phyloP scores from a whole-genome alignment of 345 rosid genomes.

The Aurinia saxatilis region DNA sequence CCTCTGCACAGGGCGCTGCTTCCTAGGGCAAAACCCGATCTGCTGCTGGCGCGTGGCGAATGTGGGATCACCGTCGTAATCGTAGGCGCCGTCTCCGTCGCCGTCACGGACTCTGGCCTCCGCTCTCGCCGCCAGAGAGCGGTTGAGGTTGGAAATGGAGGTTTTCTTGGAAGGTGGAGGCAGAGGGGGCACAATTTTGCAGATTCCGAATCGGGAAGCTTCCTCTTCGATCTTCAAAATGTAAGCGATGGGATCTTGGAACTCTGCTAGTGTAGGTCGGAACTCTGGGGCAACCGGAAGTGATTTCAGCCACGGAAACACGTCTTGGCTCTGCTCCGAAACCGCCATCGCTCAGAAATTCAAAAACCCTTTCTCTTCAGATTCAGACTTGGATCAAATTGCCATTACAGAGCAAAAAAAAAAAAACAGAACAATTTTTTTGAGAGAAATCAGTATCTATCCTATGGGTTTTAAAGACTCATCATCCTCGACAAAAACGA shows the following conservation, averaged over 20 bases:
- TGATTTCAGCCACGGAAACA: constrained; percentile 81
- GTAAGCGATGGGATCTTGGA: constrained; percentile 99
- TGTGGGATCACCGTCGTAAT: constrained; percentile 55
- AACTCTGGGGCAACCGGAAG: constrained; percentile 92
- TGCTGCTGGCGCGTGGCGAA: constrained; percentile 98
- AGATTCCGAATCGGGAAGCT: constrained; percentile 90
- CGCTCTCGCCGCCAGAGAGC: constrained; percentile 65
- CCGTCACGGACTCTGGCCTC: constrained; percentile 27
- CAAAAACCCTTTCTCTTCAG: background rate
- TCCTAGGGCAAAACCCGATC: constrained; percentile 99
- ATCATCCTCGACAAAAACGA: constrained; percentile 23
- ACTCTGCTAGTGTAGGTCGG: constrained; percentile 75
- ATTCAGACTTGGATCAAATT: constrained; percentile 7
- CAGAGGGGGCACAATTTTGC: constrained; percentile 93
- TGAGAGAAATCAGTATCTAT: background rate
- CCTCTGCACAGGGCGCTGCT: constrained; percentile 78
- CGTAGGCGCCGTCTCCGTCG: background rate
- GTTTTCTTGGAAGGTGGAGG: constrained; percentile 62
- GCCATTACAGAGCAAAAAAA: constrained; percentile 31
- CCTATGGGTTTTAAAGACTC: constrained; percentile 22
- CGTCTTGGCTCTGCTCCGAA: constrained; percentile 53
- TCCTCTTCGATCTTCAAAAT: constrained; percentile 94
- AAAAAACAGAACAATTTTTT: constrained; percentile 16
- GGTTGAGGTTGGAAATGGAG: constrained; percentile 63
- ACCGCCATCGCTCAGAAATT: constrained; percentile 33